Evolutionary conservation across 306 rosid genomes (phyloP).

Genomic region (Parietaria judaica): DNA sequence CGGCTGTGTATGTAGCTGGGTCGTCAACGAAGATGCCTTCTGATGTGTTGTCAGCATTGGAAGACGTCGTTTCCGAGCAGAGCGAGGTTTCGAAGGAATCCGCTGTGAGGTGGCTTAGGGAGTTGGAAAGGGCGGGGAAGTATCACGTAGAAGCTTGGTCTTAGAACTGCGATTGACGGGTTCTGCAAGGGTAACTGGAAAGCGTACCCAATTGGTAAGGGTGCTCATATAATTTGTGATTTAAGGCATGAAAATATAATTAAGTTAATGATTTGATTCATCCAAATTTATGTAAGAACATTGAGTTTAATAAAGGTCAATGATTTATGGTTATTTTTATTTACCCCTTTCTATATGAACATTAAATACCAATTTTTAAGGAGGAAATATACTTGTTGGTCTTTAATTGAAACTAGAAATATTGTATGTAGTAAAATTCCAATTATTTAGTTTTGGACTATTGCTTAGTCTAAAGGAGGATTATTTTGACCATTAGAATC

Average conservation of each 20-base stretch:
- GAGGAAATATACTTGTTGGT: too few relatives aligned
- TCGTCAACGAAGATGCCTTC: slow-evolving; percentile 92
- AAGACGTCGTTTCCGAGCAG: slow-evolving; percentile 62
- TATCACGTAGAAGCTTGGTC: slow-evolving; percentile 87
- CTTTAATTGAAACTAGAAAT: too few relatives aligned
- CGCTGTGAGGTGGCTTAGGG: slow-evolving; percentile 65
- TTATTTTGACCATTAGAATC: too few relatives aligned
- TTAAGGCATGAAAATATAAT: neutral
- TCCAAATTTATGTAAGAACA: too few relatives aligned
- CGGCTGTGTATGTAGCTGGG: slow-evolving; percentile 78
- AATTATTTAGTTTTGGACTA: too few relatives aligned
- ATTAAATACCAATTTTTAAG: too few relatives aligned
- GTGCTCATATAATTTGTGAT: neutral
- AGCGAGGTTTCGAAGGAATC: slow-evolving; percentile 50
- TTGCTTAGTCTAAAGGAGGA: too few relatives aligned
- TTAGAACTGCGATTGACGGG: slow-evolving; percentile 15
- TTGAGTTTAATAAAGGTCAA: neutral
- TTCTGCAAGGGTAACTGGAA: neutral
- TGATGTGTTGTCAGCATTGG: slow-evolving; percentile 69
- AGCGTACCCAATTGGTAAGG: slow-evolving; percentile 2
- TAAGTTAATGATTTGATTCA: neutral
- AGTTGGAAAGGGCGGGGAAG: slow-evolving; percentile 59
- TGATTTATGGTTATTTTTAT: neutral
- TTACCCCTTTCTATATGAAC: too few relatives aligned
- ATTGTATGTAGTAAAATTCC: too few relatives aligned